Conservation (phyloP, 1,284 basidiomycete genomes). For the Naganishia sp. region DNA sequence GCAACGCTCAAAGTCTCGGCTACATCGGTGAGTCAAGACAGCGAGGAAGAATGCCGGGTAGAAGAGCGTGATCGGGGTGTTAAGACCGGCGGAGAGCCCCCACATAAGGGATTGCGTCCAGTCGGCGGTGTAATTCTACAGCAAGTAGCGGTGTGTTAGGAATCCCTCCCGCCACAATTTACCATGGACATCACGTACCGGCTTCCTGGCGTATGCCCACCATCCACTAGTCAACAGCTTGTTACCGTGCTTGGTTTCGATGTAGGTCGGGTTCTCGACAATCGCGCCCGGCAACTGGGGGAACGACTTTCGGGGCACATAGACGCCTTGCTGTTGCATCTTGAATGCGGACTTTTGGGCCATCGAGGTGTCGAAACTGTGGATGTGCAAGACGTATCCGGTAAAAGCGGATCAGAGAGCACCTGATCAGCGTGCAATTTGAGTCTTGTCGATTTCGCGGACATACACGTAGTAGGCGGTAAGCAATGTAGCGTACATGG, state of each 20-base stretch:
- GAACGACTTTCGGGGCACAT: slow-evolving; percentile 84
- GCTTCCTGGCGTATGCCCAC: slow-evolving; percentile 79
- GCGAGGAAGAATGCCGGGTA: slow-evolving; percentile 91
- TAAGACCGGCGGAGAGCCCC: slow-evolving; percentile 81
- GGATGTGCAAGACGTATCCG: background rate
- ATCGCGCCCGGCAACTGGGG: slow-evolving; percentile 86
- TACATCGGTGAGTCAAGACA: slow-evolving; percentile 82
- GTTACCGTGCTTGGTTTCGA: slow-evolving; percentile 89
- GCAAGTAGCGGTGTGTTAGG: background rate
- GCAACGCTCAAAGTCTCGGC: slow-evolving; percentile 91
- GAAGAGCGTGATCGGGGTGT: slow-evolving; percentile 89
- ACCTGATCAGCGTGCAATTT: background rate
- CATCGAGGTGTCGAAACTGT: slow-evolving; percentile 86
- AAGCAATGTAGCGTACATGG: slow-evolving; percentile 63
- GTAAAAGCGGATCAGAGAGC: background rate
- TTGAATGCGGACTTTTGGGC: slow-evolving; percentile 97
- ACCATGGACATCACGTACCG: slow-evolving; percentile 57
- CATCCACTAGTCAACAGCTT: slow-evolving; percentile 59
- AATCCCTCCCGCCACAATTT: too few relatives aligned
- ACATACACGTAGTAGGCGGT: slow-evolving; percentile 81
- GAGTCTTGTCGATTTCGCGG: background rate
- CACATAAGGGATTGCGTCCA: slow-evolving; percentile 78
- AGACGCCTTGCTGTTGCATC: slow-evolving; percentile 91
- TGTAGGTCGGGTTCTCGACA: slow-evolving; percentile 84
- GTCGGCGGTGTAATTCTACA: slow-evolving; percentile 68